Base-by-base conservation (phyloP, 2,329 filamentous ascomycete genomes). In the Pseudocercospora cruenta region DNA sequence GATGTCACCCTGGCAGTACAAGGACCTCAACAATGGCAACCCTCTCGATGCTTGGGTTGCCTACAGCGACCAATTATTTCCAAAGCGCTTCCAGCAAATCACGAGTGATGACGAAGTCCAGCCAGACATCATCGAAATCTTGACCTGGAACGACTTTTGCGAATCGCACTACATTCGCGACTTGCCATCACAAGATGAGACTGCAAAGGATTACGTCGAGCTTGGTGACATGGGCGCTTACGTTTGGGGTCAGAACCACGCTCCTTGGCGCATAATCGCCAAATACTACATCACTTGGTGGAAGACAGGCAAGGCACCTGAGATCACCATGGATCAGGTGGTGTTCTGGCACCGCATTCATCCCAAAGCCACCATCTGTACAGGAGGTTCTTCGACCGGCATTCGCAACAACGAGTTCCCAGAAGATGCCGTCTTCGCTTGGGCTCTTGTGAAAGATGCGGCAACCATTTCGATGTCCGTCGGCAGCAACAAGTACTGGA, bases 151-250 rank as follows among this genome's bases (percentile, higher is more conserved):
- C 70, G 77, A 79, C 70, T 80, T 74, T 67, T 73, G 74, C 71
- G 76, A 79, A 64, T 80, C 78, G 5, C 76, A 78, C 72, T 80
- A 80, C 73, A 72, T 80, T 19, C 77, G 77, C 66, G 76, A 80
- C 69, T 71, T 80, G 3, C 77, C 77, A 7, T 70, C 70, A 19
- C 69, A 71, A 58, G 70, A 76, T 55, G 55, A 55, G 10, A 69
- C 60, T 31, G 72, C 73, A 19, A 75, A 69, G 47, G 74, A 77
- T 66, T 76, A 73, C 58, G 74, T 77, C 62, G 71, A 73, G 60
- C 72, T 76, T 26, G 73, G 72, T 59, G 69, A 74, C 61, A 77
- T 78, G 74, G 72, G 72, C 49, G 71, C 69, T 47, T 80, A 80
- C 67, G 76, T 80, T 51, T 73, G 71, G 58, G 76, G 75, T 66